Conservation (phyloP, 257 asterid species). For the Marsdenia floribunda region DNA sequence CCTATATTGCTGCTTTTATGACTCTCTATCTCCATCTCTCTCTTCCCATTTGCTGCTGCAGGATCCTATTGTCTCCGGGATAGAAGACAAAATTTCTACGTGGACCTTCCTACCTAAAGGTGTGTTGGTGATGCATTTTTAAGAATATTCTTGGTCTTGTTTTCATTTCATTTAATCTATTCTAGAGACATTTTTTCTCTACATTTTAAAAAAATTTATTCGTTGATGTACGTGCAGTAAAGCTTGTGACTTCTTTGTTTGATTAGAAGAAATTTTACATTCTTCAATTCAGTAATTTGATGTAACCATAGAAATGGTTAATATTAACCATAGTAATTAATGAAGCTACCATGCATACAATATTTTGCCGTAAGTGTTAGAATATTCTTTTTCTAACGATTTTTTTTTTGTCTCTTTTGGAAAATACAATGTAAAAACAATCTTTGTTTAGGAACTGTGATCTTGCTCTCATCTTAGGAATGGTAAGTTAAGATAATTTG, state of each 20-base stretch:
- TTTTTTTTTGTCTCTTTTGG: neutral
- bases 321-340: neutral
- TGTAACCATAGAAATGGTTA: too few relatives aligned
- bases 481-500: neutral
- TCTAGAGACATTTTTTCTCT: neutral
- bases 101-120: slow-evolving; percentile 98
- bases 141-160: neutral
- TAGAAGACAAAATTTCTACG: slow-evolving; percentile 90
- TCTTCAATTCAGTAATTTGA: neutral
- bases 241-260: neutral
- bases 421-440: neutral
- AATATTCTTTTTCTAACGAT: neutral
- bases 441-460: neutral
- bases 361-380: neutral
- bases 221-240: neutral
- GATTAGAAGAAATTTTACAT: neutral
- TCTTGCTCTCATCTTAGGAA: slow-evolving; percentile 2
- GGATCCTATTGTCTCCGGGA: slow-evolving; percentile 92
- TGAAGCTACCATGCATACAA: neutral
- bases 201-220: neutral
- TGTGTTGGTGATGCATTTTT: slow-evolving; percentile 2
- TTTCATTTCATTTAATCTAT: neutral
- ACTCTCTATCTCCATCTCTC: slow-evolving; percentile 8
- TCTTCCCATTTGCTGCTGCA: slow-evolving; percentile 25
- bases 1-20: neutral